phyloP scores from a whole-genome alignment of 768 basidiomycete genomes.

The Mycena galopus region DNA sequence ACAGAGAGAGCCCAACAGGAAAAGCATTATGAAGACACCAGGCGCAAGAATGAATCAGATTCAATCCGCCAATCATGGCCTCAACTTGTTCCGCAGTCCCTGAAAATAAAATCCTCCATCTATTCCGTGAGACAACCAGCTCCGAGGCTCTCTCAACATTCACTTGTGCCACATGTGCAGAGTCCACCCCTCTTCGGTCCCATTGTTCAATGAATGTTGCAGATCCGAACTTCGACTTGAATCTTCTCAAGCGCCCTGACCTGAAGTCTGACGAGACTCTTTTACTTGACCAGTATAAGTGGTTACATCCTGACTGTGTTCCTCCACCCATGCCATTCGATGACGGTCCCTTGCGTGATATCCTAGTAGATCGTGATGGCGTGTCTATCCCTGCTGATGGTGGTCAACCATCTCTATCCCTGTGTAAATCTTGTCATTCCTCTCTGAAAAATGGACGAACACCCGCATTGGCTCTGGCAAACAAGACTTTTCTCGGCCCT shows the following conservation, averaged over 20 bases:
- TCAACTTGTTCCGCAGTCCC: background rate
- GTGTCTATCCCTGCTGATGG: background rate
- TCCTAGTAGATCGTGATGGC: slow-evolving; percentile 21
- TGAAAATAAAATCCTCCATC: background rate
- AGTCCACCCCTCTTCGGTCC: slow-evolving; percentile 8
- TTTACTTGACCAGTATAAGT: no score
- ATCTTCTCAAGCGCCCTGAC: slow-evolving; percentile 10
- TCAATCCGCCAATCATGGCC: background rate
- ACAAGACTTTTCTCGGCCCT: slow-evolving; percentile 24
- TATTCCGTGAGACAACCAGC: background rate
- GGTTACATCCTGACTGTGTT: no score
- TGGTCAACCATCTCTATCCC: slow-evolving; percentile 6
- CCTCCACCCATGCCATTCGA: slow-evolving; percentile 21
- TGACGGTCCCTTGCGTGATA: slow-evolving; percentile 7
- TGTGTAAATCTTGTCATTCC: slow-evolving; percentile 9
- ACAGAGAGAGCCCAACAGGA: background rate
- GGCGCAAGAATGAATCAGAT: background rate
- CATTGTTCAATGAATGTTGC: slow-evolving; percentile 14
- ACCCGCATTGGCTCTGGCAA: slow-evolving; percentile 9
- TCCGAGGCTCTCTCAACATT: slow-evolving; percentile 1
- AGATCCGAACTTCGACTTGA: slow-evolving; percentile 4
- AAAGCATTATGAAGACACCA: background rate
- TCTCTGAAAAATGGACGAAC: background rate
- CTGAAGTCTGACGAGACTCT: no score
- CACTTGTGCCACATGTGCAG: background rate